phyloP scores from a whole-genome alignment of 1,284 basidiomycete species.

The Gomphus bonarii region DNA sequence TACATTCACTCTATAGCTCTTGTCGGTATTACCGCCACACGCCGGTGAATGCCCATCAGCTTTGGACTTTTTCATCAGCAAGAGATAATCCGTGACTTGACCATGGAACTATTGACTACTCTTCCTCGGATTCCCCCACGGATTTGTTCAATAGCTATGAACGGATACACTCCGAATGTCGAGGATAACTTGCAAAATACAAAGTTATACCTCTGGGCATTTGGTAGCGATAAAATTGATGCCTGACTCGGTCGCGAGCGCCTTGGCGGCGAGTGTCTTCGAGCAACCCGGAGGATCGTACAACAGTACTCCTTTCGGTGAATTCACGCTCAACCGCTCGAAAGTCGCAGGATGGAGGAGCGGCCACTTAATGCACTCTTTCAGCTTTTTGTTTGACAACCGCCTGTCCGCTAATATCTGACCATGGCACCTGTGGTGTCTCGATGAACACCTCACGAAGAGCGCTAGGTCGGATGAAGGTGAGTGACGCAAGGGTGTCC shows the following conservation, averaged over 20 bases:
- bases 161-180: too few species aligned
- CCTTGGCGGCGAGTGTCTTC: slow-evolving; percentile 91
- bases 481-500: slow-evolving; percentile 68
- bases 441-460: slow-evolving; percentile 92
- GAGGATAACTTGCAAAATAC: slow-evolving; percentile 23
- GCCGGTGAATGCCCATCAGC: slow-evolving; percentile 72
- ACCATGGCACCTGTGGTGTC: slow-evolving; percentile 73
- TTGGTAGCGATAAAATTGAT: slow-evolving; percentile 98
- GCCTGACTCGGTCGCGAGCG: slow-evolving; percentile 90
- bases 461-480: slow-evolving; percentile 81
- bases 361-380: slow-evolving; percentile 93
- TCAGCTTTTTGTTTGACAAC: slow-evolving; percentile 73
- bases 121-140: slow-evolving; percentile 92
- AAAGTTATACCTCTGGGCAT: slow-evolving; percentile 74
- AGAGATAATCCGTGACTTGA: slow-evolving; percentile 62
- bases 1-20: slow-evolving; percentile 48
- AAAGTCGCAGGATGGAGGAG: slow-evolving; percentile 81
- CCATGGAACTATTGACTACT: slow-evolving; percentile 77
- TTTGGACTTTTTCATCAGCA: slow-evolving; percentile 88
- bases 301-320: slow-evolving; percentile 85
- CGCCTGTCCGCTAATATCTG: slow-evolving; percentile 85
- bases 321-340: slow-evolving; percentile 74
- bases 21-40: slow-evolving; percentile 70
- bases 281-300: slow-evolving; percentile 98
- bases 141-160: slow-evolving; percentile 87